A percentile compares a stretch with the other conserved stretches of the same genome.
These are phyloP conservation scores for Boletus huronensis DNA, from an alignment of 768 basidiomycete genomes.

Conservation along the genomic window DNA sequence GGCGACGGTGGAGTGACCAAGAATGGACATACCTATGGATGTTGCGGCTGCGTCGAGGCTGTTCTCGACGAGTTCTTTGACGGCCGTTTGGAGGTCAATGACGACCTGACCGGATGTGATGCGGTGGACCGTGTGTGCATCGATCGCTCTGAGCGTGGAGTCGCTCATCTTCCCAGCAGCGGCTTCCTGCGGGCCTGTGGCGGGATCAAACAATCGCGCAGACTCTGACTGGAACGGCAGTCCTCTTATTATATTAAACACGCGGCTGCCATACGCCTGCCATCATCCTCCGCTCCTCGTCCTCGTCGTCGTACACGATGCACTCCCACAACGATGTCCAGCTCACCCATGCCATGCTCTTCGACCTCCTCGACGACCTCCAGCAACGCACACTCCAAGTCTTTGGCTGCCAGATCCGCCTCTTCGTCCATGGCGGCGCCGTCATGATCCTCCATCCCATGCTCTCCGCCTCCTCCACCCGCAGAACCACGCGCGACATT, in stretches of 20 bases:
- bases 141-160: slow-evolving; percentile 56
- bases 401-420: slow-evolving; percentile 52
- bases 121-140: slow-evolving; percentile 72
- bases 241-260: not conserved
- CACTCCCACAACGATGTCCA: slow-evolving; percentile 35
- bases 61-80: slow-evolving; percentile 97
- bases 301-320: slow-evolving; percentile 15
- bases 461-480: slow-evolving; percentile 36
- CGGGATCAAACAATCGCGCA: not conserved
- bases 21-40: slow-evolving; percentile 59
- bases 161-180: not conserved
- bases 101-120: slow-evolving; percentile 96
- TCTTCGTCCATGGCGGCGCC: slow-evolving; percentile 70
- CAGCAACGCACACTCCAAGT: slow-evolving; percentile 43
- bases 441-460: slow-evolving; percentile 66
- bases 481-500: slow-evolving; percentile 60
- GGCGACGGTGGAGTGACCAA: not conserved
- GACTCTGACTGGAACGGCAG: not conserved
- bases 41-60: slow-evolving; percentile 91
- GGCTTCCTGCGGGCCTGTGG: slow-evolving; percentile 1
- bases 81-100: slow-evolving; percentile 85
- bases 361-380: slow-evolving; percentile 47
- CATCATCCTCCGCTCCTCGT: too few species aligned
- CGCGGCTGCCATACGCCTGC: not conserved
- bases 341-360: slow-evolving; percentile 35